Evolutionary conservation across 495 filamentous ascomycete genomes (phyloP), one percentile per base, ranked within the genome.

Genomic region (Arthonia radiata): DNA sequence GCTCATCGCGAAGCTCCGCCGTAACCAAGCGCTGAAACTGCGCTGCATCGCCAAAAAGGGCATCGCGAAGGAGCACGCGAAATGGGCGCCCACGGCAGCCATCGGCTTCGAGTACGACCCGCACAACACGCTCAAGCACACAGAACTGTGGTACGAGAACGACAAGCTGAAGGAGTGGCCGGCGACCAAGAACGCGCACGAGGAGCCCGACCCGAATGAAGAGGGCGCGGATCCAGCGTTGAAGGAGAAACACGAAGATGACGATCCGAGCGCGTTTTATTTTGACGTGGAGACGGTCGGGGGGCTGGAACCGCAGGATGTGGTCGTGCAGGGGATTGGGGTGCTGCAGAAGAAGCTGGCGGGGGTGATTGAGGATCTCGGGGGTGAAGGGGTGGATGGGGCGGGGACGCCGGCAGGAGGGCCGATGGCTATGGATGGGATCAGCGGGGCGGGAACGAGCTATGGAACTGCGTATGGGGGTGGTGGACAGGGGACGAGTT

Each of bases 51-150:
- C 81, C 28, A 93, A 91, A 61, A 94, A 94, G 57, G 86, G 86
- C 0, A 93, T 93, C 32, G 81, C 83, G 2, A 97, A 94, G 57
- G 86, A 97, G 45, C 86, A 97, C 54, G 73, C 89, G 0, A 97
- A 97, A 46, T 97, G 86, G 86, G 70, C 75, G 26, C 81, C 89
- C 2, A 75, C 71, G 22, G 58, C 81, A 31, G 89, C 86, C 4
- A 69, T 97, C 27, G 86, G 80, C 14, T 97, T 94, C 39, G 86
- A 97, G 49, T 97, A 97, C 48, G 86, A 97, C 42, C 86, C 86
- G 31, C 71, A 82, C 44, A 97, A 97, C 48, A 89, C 82, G 46
- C 50, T 97, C 24, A 56, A 61, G 31, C 86, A 97, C 52, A 52
- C 79, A 22, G 74, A 89, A 41, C 65, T 82, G 42, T 97, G 86